Evolutionary conservation across 345 rosid species (phyloP), one percentile per base, ranked within the genome.

Genomic region (Rhizophora mangle): DNA sequence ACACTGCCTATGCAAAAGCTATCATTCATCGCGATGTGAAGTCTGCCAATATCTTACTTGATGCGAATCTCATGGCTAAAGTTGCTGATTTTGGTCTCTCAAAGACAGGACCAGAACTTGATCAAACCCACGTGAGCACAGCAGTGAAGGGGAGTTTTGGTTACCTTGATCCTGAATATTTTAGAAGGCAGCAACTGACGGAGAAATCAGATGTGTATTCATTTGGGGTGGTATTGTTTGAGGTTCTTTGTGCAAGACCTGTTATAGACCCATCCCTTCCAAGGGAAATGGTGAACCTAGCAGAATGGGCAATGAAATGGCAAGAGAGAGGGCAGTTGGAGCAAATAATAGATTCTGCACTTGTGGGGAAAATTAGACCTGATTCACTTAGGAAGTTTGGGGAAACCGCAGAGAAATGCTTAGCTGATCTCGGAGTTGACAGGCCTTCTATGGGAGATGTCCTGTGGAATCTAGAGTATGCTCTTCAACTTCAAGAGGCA

Each of bases 81-180:
- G 79, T 76, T 31, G 74, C 79, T 21, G 79, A 77, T 79, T 90
- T 92, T 66, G 96, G 98, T 68, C 83, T 92, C 62, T 92, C 96
- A n/a, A 92, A 92, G 82, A 80, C 91, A 0, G 98, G 95, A 37
- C 95, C 95, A 7, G 98, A 92, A 77, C 54, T 92, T n/a, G 96
- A 93, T 74, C 96, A 93, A 81, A 93, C 98, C 21, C 98, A 93
- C 60, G 96, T 93, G 72, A 93, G 96, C 71, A 93, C 98, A 11
- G 98, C 98, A 0, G 98, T 92, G 63, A 92, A 92, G 82, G 98
- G 98, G 37, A 92, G 96, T 61, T 92, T 92, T 18, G 97, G 97
- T 2, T 92, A 92, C 78, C 88, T 92, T 10, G 97, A 92, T 67
- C 97, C 98, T 0, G 98, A 92, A 68, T 92, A 92, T 77, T 85